phyloP scores from a whole-genome alignment of 306 rosid genomes.

The Malus domestica region DNA sequence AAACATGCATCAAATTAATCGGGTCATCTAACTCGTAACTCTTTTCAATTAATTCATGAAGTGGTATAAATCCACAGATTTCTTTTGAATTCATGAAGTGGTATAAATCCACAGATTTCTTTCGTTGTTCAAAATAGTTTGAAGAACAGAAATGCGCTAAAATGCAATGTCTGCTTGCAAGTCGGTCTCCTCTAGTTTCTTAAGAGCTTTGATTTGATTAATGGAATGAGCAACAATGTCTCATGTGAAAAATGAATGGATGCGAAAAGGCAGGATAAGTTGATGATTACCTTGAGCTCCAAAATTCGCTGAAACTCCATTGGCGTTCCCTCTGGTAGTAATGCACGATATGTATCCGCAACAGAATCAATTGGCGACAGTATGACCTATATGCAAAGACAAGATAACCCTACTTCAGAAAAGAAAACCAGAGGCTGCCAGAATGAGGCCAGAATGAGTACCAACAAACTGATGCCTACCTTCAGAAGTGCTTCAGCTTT shows the following conservation, averaged over 20 bases:
- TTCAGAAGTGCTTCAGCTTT: conserved; percentile 97
- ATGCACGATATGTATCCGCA: conserved; percentile 89
- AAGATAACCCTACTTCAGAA: conserved; percentile 8
- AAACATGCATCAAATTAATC: not conserved
- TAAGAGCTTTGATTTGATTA: not conserved
- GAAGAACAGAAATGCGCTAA: not conserved
- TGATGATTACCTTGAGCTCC: conserved; percentile 80
- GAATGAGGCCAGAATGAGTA: not conserved
- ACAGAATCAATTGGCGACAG: conserved; percentile 94
- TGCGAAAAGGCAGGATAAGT: conserved; percentile 11
- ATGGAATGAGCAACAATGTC: not conserved
- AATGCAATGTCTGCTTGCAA: not conserved
- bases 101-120: not conserved
- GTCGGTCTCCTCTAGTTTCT: not conserved
- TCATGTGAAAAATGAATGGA: not conserved
- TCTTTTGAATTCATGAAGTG: not conserved
- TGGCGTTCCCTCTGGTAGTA: conserved; percentile 97
- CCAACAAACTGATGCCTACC: conserved; percentile 41
- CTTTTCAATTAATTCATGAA: not conserved
- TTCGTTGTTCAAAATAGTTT: no score
- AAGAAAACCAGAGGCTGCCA: conserved; percentile 1
- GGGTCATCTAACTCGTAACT: not conserved
- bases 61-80: not conserved
- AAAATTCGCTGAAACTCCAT: conserved; percentile 97
- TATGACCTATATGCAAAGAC: conserved; percentile 56